phyloP scores from a whole-genome alignment of 495 filamentous ascomycete species.

The Stereocaulon alpinum region DNA sequence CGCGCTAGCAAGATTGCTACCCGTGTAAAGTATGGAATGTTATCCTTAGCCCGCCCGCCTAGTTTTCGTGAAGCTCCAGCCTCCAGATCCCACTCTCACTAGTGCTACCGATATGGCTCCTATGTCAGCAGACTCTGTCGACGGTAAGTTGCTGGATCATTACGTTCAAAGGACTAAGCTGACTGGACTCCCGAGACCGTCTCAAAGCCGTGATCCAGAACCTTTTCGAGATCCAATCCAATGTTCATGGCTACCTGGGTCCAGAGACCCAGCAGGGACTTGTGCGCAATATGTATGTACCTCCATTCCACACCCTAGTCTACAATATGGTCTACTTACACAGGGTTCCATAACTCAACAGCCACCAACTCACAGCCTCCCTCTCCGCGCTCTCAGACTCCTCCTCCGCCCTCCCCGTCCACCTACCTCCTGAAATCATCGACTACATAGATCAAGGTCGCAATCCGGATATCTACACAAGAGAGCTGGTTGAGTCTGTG shows the following conservation, averaged over 20 bases:
- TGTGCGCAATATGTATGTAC: slow-evolving; percentile 49
- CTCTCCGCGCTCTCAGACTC: slow-evolving; percentile 34
- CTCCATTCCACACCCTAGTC: not conserved
- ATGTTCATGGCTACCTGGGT: slow-evolving; percentile 60
- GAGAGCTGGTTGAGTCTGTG: slow-evolving; percentile 90
- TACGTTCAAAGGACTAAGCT: not conserved
- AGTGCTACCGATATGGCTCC: slow-evolving; percentile 7
- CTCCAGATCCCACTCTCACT: too few species aligned
- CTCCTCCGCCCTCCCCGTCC: slow-evolving; percentile 34
- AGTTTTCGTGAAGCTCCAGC: too few species aligned
- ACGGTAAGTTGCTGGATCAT: slow-evolving; percentile 29
- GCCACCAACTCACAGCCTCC: slow-evolving; percentile 36
- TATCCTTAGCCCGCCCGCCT: too few species aligned
- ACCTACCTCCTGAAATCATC: slow-evolving; percentile 79
- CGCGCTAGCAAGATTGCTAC: too few species aligned
- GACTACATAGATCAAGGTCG: slow-evolving; percentile 86
- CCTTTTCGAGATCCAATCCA: slow-evolving; percentile 72
- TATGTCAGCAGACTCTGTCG: slow-evolving; percentile 33
- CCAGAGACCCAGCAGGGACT: slow-evolving; percentile 51
- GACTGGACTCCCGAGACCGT: slow-evolving; percentile 32
- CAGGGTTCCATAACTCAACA: slow-evolving; percentile 1
- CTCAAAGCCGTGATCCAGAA: slow-evolving; percentile 72
- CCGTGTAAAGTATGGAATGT: too few species aligned
- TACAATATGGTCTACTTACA: not conserved
- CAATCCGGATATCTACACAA: slow-evolving; percentile 97